Percentiles rank a stretch among this genome's conserved stretches.
Conservation (phyloP, 2,329 filamentous ascomycete species). For the Fusarium oxysporum region DNA sequence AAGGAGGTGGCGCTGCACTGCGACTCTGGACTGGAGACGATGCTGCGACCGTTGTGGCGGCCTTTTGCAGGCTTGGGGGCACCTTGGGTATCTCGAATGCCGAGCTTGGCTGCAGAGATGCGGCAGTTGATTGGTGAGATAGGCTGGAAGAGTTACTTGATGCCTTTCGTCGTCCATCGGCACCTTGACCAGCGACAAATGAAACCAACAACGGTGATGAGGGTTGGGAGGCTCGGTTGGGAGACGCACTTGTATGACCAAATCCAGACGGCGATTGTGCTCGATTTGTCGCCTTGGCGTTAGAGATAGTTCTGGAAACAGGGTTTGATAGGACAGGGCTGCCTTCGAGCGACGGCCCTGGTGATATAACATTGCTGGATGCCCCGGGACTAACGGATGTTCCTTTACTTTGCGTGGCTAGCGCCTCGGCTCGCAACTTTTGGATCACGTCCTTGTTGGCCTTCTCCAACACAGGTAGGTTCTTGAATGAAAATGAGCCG, state of each 20-base stretch:
- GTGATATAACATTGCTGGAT: conserved; percentile 61
- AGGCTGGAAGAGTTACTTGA: conserved; percentile 89
- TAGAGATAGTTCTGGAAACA: conserved; percentile 84
- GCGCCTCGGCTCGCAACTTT: conserved; percentile 90
- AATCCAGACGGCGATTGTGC: conserved; percentile 87
- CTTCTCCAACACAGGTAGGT: conserved; percentile 94
- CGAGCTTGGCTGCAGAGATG: conserved; percentile 75
- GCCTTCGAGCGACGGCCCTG: conserved; percentile 80
- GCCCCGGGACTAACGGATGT: conserved; percentile 59
- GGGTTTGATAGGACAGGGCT: conserved; percentile 86
- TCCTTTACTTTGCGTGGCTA: conserved; percentile 73
- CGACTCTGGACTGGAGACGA: conserved; percentile 71
- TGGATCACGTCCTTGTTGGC: conserved; percentile 99
- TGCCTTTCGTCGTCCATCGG: conserved; percentile 85
- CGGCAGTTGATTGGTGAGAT: conserved; percentile 75
- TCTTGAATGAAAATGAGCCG: conserved; percentile 96
- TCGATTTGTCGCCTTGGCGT: conserved; percentile 80
- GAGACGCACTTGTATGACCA: conserved; percentile 85
- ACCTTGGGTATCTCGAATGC: conserved; percentile 78
- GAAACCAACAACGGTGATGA: conserved; percentile 86
- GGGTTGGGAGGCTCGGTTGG: conserved; percentile 81
- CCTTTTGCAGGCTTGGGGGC: conserved; percentile 69
- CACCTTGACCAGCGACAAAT: conserved; percentile 86
- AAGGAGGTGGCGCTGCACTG: conserved; percentile 60
- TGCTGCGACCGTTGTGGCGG: conserved; percentile 64